Evolutionary conservation across 176 grass and related monocot genomes (phyloP).

Genomic region (Raddia distichophylla): DNA sequence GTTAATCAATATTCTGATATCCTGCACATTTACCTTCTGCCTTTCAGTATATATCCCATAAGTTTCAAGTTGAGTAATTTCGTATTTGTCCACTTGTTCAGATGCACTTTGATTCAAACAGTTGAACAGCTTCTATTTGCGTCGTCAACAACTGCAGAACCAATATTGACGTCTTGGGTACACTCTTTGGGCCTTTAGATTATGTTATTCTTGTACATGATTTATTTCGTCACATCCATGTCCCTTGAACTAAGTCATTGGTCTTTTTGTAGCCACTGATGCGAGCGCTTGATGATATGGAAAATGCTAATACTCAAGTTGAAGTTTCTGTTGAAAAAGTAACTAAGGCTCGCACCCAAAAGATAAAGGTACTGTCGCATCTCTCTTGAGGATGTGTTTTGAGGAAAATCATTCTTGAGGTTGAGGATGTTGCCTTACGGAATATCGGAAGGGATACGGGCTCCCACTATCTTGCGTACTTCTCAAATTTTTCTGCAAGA

Average conservation of each 20-base stretch:
- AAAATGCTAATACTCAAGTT: slow-evolving; percentile 90
- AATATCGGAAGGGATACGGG: neutral
- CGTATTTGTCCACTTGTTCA: slow-evolving; percentile 43
- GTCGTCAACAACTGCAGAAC: slow-evolving; percentile 89
- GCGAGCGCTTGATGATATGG: slow-evolving; percentile 95
- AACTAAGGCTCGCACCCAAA: slow-evolving; percentile 89
- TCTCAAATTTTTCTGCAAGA: slow-evolving; percentile 6
- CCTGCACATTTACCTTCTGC: slow-evolving; percentile 17
- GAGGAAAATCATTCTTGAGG: neutral
- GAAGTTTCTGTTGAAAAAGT: slow-evolving; percentile 96
- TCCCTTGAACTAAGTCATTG: slow-evolving; percentile 17
- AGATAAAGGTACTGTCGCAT: slow-evolving; percentile 73
- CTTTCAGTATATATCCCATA: neutral
- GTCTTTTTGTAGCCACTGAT: slow-evolving; percentile 70
- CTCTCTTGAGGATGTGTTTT: too few species aligned
- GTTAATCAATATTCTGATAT: slow-evolving; percentile 33
- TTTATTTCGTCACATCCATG: slow-evolving; percentile 17
- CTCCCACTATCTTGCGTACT: slow-evolving; percentile 6
- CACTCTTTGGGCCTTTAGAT: slow-evolving; percentile 29
- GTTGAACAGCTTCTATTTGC: slow-evolving; percentile 93
- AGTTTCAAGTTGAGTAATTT: neutral
- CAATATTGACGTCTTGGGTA: slow-evolving; percentile 95
- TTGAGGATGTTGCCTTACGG: neutral
- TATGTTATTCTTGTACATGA: slow-evolving; percentile 20
- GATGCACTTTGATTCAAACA: slow-evolving; percentile 94